A percentile compares a stretch with the other conserved stretches of the same genome.
phyloP scores from a whole-genome alignment of 225 moss, liverwort and hornwort species.

The Ulota crispa region DNA sequence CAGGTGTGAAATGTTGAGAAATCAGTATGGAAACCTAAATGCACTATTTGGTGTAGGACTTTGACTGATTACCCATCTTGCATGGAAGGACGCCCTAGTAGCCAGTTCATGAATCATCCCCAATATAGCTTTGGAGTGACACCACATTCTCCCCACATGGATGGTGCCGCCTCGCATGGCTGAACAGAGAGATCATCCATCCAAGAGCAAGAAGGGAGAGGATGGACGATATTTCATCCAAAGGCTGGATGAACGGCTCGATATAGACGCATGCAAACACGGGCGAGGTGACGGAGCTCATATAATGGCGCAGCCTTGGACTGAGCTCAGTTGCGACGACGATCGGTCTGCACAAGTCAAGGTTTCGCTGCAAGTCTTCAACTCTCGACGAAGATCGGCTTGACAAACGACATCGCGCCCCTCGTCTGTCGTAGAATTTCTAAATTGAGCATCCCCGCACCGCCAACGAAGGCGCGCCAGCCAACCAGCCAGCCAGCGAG shows the following conservation, averaged over 20 bases:
- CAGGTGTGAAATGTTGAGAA: too few species aligned
- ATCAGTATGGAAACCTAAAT: too few species aligned
- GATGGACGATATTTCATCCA: not conserved
- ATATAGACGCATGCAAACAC: constrained; percentile 7
- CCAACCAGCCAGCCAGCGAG: not conserved
- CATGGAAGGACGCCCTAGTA: too few species aligned
- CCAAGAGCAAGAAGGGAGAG: not conserved
- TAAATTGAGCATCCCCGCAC: not conserved
- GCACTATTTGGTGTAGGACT: too few species aligned
- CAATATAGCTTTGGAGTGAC: not conserved
- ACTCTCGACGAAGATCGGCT: constrained; percentile 5
- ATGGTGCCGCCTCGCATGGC: not conserved
- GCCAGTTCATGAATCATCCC: too few species aligned
- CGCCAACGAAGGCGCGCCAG: too few species aligned
- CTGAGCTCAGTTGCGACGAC: constrained; percentile 22
- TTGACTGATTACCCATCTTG: too few species aligned
- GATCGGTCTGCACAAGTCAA: constrained; percentile 15
- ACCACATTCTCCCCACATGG: not conserved
- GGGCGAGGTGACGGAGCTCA: constrained; percentile 6
- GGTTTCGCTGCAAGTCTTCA: constrained; percentile 11
- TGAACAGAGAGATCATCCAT: not conserved
- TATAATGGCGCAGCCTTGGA: constrained; percentile 27
- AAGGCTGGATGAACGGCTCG: not conserved
- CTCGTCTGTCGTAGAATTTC: not conserved
- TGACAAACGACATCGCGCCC: not conserved